A percentile compares a stretch with the other conserved stretches of the same genome.
Conservation (phyloP, 805 yeast genomes). For the Hanseniaspora lachancei region DNA sequence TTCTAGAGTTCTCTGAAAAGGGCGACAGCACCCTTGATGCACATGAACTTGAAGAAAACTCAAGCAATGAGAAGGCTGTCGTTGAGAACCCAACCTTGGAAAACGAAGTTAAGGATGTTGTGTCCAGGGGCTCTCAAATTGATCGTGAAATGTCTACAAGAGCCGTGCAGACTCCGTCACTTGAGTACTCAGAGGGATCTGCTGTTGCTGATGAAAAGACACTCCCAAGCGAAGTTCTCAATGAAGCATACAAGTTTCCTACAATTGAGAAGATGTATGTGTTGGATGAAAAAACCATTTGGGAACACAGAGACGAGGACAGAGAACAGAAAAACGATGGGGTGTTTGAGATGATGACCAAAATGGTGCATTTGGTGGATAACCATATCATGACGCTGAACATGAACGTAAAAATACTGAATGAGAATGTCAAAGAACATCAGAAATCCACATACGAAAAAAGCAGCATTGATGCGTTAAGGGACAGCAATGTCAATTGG, state of each 20-base stretch:
- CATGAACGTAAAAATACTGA: conserved; percentile 23
- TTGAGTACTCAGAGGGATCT: conserved; percentile 16
- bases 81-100: neutral
- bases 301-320: conserved; percentile 13
- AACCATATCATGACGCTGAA: conserved; percentile 27
- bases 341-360: neutral
- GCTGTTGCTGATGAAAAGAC: conserved; percentile 27
- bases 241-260: conserved; percentile 19
- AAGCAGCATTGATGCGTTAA: conserved; percentile 18
- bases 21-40: neutral
- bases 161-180: conserved; percentile 16
- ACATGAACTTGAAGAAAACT: neutral
- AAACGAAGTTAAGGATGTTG: neutral
- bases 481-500: conserved; percentile 28
- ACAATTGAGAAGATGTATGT: conserved; percentile 18
- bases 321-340: neutral
- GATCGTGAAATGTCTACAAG: neutral
- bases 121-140: neutral
- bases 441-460: conserved; percentile 20
- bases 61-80: neutral
- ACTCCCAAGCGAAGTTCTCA: conserved; percentile 18
- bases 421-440: conserved; percentile 27
- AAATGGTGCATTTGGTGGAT: conserved; percentile 16
- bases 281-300: conserved; percentile 16
- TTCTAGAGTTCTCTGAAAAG: conserved; percentile 12